Percentiles rank a stretch among this genome's conserved stretches.
Evolutionary conservation across 176 grass and related monocot genomes (phyloP).

Genomic region (Juncus inflexus): DNA sequence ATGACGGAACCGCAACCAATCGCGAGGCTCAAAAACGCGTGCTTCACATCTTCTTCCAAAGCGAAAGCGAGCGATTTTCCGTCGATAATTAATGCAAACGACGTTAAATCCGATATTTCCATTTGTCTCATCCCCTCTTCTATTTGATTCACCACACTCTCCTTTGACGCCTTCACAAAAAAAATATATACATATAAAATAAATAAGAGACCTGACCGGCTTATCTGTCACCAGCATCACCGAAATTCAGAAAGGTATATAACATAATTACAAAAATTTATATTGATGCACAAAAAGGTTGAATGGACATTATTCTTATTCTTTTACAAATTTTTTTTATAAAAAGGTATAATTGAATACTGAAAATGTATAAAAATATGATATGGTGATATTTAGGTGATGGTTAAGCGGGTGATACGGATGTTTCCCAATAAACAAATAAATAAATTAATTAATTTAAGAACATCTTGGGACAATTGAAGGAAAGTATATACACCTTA

Average conservation of each 20-base stretch:
- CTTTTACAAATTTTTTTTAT: neutral
- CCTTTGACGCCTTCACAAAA: slow-evolving; percentile 75
- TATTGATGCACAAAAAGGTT: no score
- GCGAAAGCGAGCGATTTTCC: slow-evolving; percentile 91
- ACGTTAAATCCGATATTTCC: slow-evolving; percentile 33
- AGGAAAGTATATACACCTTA: slow-evolving; percentile 40
- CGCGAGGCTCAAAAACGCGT: slow-evolving; percentile 76
- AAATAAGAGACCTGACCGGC: neutral
- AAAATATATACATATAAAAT: slow-evolving; percentile 14
- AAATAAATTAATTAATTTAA: no score
- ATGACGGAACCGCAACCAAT: slow-evolving; percentile 79
- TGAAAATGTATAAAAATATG: neutral
- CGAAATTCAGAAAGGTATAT: slow-evolving; percentile 2
- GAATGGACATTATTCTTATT: neutral
- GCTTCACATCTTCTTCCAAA: slow-evolving; percentile 85
- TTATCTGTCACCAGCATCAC: no score
- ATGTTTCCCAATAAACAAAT: neutral
- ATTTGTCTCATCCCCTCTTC: slow-evolving; percentile 58
- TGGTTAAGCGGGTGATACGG: no score
- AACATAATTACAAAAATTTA: neutral
- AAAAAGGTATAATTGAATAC: neutral
- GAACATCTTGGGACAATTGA: neutral
- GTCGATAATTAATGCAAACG: slow-evolving; percentile 93
- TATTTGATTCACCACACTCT: slow-evolving; percentile 68
- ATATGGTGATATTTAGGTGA: no score